These are phyloP conservation scores for Cryphonectria naterciae DNA, from an alignment of 2,329 filamentous ascomycete genomes.

Conservation along the genomic window DNA sequence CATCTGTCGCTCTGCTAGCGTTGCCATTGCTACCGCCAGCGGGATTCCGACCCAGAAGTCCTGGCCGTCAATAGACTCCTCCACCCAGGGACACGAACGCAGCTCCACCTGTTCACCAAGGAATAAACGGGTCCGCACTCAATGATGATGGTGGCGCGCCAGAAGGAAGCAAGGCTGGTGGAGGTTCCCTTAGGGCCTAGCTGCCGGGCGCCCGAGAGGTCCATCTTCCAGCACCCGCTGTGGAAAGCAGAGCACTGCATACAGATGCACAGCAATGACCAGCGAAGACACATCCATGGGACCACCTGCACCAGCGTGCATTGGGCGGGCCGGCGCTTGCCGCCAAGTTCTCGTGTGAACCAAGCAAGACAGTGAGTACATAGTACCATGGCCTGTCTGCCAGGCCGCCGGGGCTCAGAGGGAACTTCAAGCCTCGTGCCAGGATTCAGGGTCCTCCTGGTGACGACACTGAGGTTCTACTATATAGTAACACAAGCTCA, in stretches of 20 bases:
- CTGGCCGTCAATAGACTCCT: background rate
- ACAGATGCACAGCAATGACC: background rate
- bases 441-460: slow-evolving; percentile 12
- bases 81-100: slow-evolving; percentile 3
- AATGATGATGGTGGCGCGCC: background rate
- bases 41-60: background rate
- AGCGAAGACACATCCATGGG: background rate
- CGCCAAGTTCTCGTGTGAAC: background rate
- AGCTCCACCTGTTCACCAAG: slow-evolving; percentile 11
- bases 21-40: slow-evolving; percentile 9
- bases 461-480: slow-evolving; percentile 15
- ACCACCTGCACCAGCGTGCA: background rate
- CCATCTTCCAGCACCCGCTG: background rate
- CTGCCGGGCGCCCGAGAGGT: background rate
- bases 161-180: background rate
- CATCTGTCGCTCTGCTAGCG: background rate
- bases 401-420: background rate
- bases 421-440: background rate
- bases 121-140: slow-evolving; percentile 1
- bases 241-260: background rate
- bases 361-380: background rate
- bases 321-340: background rate
- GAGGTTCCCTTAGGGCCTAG: background rate
- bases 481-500: background rate
- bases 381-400: background rate